Base-by-base conservation (phyloP, 129 eudicot species). In the Chrysanthemum seticuspe region DNA sequence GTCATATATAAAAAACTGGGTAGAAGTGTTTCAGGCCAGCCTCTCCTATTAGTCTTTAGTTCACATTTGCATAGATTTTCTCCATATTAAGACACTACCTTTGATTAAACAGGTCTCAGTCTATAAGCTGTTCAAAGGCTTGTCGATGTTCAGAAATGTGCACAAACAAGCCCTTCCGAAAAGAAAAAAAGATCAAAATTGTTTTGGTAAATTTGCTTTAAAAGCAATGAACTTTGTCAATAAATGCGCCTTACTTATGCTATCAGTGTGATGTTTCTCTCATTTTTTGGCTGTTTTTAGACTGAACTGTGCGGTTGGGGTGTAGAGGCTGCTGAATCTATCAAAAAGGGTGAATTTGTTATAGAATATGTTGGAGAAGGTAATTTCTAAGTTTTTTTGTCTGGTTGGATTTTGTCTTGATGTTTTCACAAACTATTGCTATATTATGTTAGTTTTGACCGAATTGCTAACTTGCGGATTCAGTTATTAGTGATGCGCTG, bases 281-380 rank as follows among this genome's bases (percentile, higher is more conserved):
- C 7, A 21, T 12, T 40, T 66, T 60, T 76, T 27, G 62, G 34
- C 40, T 14, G 34, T 50, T 71, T 78, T 54, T 77, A 93, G 98
- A 93, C 98, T 11, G 88, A 86, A 70, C 75, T 45, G 44, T 93
- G 98, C 81, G 97, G 97, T 56, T 93, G 98, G 98, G 98, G 98
- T 44, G 96, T 84, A 44, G 90, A 80, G 84, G 98, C 98, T 36
- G 87, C 84, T 79, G 96, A 90, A 77, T 50, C 85, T 56, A 84
- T 93, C 57, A 80, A 78, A 54, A 83, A 90, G 81, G 96, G 97
- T 62, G 98, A 93, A 40, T 93, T 93, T 70, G 65, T 93, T 56
- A 85, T 93, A 40, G 98, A 93, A 76, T 93, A 93, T 72, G 83
- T 87, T 10, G 98, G 97, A 10, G 98, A 93, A 93, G 98, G 98